Conservation (phyloP, 805 yeast genomes). For the Saturnispora galanensis region DNA sequence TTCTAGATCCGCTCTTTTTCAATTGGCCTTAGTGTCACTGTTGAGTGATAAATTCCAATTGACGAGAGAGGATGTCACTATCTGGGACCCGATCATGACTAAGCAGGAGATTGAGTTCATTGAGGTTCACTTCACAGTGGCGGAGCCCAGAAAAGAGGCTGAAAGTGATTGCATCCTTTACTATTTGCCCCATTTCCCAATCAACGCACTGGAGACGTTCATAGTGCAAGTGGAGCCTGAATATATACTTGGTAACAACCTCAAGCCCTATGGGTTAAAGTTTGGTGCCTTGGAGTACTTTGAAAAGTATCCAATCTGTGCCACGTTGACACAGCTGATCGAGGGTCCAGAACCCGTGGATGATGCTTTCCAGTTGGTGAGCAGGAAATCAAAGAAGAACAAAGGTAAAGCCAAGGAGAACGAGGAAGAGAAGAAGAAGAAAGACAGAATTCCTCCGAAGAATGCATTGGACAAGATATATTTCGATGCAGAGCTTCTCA, state of each 20-base stretch:
- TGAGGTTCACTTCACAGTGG: too few relatives aligned
- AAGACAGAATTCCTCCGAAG: too few relatives aligned
- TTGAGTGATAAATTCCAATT: slow-evolving; percentile 10
- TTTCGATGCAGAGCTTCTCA: too few relatives aligned
- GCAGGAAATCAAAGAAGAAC: background rate
- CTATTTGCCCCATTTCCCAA: slow-evolving; percentile 29
- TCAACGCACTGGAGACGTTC: slow-evolving; percentile 21
- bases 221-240: slow-evolving; percentile 17
- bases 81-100: slow-evolving; percentile 27
- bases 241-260: slow-evolving; percentile 24
- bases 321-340: slow-evolving; percentile 16
- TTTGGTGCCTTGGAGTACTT: slow-evolving; percentile 21
- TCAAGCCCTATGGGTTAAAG: slow-evolving; percentile 21
- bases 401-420: background rate
- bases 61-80: slow-evolving; percentile 2
- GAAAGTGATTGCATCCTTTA: slow-evolving; percentile 11
- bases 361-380: background rate
- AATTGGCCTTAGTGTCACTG: slow-evolving; percentile 19
- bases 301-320: slow-evolving; percentile 22
- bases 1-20: slow-evolving; percentile 21
- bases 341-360: background rate
- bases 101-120: slow-evolving; percentile 17
- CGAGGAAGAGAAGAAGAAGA: background rate
- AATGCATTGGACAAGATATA: too few relatives aligned
- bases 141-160: background rate